Conservation (phyloP, 257 asterid genomes). For the Petrea volubilis region DNA sequence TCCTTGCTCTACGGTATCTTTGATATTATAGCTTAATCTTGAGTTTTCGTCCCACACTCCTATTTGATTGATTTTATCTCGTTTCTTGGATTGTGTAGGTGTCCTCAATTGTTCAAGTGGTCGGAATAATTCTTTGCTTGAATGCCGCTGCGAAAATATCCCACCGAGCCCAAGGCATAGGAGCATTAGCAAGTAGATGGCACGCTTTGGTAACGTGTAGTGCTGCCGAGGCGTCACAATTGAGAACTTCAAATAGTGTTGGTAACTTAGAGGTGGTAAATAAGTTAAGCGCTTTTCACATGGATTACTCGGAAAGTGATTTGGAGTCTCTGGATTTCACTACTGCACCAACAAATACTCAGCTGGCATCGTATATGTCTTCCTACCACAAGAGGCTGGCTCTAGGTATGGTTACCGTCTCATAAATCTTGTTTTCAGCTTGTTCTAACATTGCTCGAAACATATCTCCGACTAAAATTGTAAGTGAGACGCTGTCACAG, state of each 20-base stretch:
- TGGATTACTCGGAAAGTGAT: constrained; percentile 64
- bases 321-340: constrained; percentile 67
- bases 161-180: constrained; percentile 77
- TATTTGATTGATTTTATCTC: background rate
- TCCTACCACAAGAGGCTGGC: constrained; percentile 84
- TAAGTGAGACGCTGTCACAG: no score
- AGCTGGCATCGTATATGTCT: constrained; percentile 62
- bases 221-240: constrained; percentile 41
- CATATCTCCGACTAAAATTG: background rate
- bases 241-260: constrained; percentile 42
- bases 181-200: constrained; percentile 71
- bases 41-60: background rate
- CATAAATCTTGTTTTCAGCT: background rate
- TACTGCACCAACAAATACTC: constrained; percentile 50
- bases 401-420: constrained; percentile 51
- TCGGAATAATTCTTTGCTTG: constrained; percentile 64
- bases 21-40: no score
- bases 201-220: constrained; percentile 71
- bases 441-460: background rate
- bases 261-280: constrained; percentile 35
- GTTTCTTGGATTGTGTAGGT: constrained; percentile 37
- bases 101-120: constrained; percentile 70
- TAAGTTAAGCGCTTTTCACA: constrained; percentile 25
- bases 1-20: no score
- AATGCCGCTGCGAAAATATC: constrained; percentile 83